phyloP scores from a whole-genome alignment of 495 filamentous ascomycete species.

The Glonium stellatum region DNA sequence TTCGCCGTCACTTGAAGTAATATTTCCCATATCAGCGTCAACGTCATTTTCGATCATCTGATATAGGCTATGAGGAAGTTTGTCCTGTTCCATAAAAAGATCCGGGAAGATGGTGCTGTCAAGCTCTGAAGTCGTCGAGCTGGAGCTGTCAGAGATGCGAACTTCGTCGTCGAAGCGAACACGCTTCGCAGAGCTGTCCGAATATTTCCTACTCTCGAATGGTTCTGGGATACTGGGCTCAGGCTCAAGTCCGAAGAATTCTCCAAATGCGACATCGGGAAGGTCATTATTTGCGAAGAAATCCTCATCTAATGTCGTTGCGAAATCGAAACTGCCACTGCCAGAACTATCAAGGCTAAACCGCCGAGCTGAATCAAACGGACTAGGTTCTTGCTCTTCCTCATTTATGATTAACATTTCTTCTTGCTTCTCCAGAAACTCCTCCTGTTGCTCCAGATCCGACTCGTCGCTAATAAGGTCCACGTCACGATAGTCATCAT shows the following conservation, averaged over 20 bases:
- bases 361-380: slow-evolving; percentile 12
- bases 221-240: slow-evolving; percentile 5
- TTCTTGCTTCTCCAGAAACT: slow-evolving; percentile 43
- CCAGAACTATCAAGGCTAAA: slow-evolving; percentile 13
- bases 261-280: slow-evolving; percentile 16
- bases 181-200: slow-evolving; percentile 34
- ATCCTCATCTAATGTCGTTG: not conserved
- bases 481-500: slow-evolving; percentile 63
- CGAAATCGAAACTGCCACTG: slow-evolving; percentile 14
- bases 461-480: slow-evolving; percentile 73
- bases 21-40: slow-evolving; percentile 36
- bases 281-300: not conserved
- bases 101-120: slow-evolving; percentile 57
- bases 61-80: slow-evolving; percentile 60
- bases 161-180: slow-evolving; percentile 44
- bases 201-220: slow-evolving; percentile 16
- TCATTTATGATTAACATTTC: slow-evolving; percentile 60
- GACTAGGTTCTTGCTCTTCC: slow-evolving; percentile 42
- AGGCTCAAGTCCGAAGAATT: slow-evolving; percentile 20
- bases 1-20: slow-evolving; percentile 11
- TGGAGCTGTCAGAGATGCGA: slow-evolving; percentile 42
- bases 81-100: slow-evolving; percentile 65
- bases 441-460: slow-evolving; percentile 49
- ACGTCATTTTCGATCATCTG: slow-evolving; percentile 60
- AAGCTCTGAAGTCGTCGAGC: slow-evolving; percentile 45